Evolutionary conservation across 768 basidiomycete species (phyloP).

Genomic region (Leccinellum rugosiceps): DNA sequence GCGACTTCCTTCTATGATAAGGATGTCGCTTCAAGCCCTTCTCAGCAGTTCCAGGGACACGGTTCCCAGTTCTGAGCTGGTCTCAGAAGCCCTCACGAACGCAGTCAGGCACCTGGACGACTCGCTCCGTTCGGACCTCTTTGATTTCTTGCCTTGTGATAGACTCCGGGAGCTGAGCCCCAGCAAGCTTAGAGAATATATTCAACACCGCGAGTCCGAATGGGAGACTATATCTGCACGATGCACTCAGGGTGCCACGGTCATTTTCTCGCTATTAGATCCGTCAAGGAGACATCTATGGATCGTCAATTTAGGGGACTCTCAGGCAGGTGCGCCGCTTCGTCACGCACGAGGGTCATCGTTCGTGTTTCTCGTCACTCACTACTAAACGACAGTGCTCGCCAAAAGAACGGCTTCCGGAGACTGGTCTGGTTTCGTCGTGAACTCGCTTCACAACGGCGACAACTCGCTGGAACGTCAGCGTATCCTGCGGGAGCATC

Average conservation of each 20-base stretch:
- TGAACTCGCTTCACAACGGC: conserved; percentile 33
- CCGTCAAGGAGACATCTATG: conserved; percentile 28
- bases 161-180: conserved; percentile 36
- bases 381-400: conserved; percentile 16
- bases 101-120: conserved; percentile 42
- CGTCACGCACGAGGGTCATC: neutral
- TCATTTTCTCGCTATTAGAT: conserved; percentile 32
- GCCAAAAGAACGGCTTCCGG: conserved; percentile 17
- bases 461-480: conserved; percentile 25
- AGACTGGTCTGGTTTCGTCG: conserved; percentile 16
- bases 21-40: conserved; percentile 35
- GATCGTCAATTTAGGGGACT: conserved; percentile 36
- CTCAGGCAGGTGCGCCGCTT: conserved; percentile 28
- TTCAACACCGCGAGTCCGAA: conserved; percentile 34
- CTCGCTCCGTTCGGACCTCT: conserved; percentile 41
- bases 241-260: conserved; percentile 33
- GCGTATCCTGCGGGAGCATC: conserved; percentile 31
- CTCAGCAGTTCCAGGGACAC: conserved; percentile 24
- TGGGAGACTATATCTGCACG: conserved; percentile 35
- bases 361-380: conserved; percentile 2
- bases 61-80: conserved; percentile 28
- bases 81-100: conserved; percentile 38
- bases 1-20: conserved; percentile 41
- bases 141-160: conserved; percentile 41
- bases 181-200: conserved; percentile 37